Evolutionary conservation across 2,329 filamentous ascomycete species (phyloP).

Genomic region (Aureobasidium sp.): DNA sequence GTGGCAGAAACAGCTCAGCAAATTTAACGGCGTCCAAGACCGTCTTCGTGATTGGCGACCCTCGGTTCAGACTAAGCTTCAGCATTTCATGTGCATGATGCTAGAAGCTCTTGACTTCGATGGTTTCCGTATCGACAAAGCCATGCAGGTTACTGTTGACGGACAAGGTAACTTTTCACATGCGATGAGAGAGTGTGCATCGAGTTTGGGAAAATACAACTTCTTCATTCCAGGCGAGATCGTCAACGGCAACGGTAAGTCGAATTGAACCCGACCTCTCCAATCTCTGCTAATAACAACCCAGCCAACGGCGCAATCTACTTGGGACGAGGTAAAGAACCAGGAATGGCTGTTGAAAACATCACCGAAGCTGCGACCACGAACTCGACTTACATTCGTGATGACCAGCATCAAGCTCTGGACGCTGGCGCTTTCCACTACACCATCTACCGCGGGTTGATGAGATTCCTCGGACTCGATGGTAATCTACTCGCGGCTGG

Average conservation of each 20-base stretch:
- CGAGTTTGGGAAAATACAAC: conserved; percentile 50
- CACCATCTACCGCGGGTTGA: conserved; percentile 54
- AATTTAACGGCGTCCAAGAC: conserved; percentile 60
- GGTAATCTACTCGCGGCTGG: conserved; percentile 42
- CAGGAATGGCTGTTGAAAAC: conserved; percentile 43
- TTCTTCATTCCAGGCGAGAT: conserved; percentile 59
- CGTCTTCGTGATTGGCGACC: conserved; percentile 57
- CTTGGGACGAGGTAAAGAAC: conserved; percentile 53
- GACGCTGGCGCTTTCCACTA: conserved; percentile 57
- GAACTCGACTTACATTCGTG: conserved; percentile 45
- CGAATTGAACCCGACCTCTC: too few species aligned
- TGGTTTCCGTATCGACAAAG: conserved; percentile 60
- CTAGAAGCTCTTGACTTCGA: conserved; percentile 58
- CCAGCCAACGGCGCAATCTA: conserved; percentile 50
- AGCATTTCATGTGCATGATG: conserved; percentile 55
- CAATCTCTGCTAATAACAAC: too few species aligned
- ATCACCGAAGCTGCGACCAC: conserved; percentile 43
- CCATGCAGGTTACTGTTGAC: conserved; percentile 55
- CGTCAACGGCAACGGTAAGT: conserved; percentile 45
- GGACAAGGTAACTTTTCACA: conserved; percentile 51
- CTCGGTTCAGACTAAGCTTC: conserved; percentile 49
- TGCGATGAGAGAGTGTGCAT: conserved; percentile 50
- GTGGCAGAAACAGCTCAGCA: conserved; percentile 56
- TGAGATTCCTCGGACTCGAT: conserved; percentile 53
- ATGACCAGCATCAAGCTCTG: conserved; percentile 44